These are phyloP conservation scores for Protea cynaroides DNA, from an alignment of 164 flowering plant genomes.

Conservation along the genomic window DNA sequence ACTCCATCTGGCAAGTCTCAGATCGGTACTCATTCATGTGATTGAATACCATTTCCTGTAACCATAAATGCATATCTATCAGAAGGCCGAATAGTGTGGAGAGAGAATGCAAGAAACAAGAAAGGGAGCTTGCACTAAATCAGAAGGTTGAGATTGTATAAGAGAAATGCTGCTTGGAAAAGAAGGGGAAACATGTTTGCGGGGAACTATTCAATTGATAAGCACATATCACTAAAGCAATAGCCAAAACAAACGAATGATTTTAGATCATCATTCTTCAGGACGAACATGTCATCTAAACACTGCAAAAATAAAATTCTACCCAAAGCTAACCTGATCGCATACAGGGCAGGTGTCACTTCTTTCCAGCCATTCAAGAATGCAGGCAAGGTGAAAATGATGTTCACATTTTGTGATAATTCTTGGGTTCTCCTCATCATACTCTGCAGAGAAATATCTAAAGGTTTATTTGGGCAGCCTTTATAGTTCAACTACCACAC, in stretches of 20 bases:
- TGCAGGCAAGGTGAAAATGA: constrained; percentile 82
- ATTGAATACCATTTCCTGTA: constrained; percentile 40
- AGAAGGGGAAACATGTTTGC: no score
- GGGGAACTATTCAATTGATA: no score
- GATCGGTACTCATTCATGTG: constrained; percentile 13
- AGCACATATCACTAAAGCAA: not conserved
- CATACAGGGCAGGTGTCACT: constrained; percentile 83
- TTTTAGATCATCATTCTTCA: not conserved
- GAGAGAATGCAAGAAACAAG: no score
- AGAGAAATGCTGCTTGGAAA: no score
- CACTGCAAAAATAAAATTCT: not conserved
- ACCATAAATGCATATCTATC: not conserved
- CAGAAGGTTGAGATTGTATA: no score
- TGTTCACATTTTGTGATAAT: constrained; percentile 61
- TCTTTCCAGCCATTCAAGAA: constrained; percentile 94
- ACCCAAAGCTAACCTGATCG: constrained; percentile 55
- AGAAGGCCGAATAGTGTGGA: no score
- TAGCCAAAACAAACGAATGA: no score
- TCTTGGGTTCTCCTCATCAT: constrained; percentile 67
- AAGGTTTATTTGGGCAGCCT: not conserved
- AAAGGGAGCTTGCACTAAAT: no score
- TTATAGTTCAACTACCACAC: constrained; percentile 1
- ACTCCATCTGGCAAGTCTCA: constrained; percentile 2
- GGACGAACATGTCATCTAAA: not conserved
- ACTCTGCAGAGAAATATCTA: constrained; percentile 38